phyloP scores from a whole-genome alignment of 345 rosid genomes.

The Raphanus sativus region DNA sequence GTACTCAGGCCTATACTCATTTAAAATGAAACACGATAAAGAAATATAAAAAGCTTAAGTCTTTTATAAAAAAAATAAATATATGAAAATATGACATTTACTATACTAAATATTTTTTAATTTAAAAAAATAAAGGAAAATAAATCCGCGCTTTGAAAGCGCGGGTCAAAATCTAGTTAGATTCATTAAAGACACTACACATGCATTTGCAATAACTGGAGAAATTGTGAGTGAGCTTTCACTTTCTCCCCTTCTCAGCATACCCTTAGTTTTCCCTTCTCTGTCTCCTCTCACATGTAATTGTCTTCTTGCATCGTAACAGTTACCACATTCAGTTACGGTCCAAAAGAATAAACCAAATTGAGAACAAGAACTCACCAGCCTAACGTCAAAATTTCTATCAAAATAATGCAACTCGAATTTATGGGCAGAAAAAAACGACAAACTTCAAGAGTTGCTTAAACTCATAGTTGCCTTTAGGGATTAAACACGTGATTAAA shows the following conservation, averaged over 20 bases:
- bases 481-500: neutral
- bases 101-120: no score
- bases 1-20: no score
- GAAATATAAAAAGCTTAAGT: no score
- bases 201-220: neutral
- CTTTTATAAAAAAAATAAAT: no score
- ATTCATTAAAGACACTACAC: slow-evolving; percentile 18
- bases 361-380: slow-evolving; percentile 1
- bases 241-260: slow-evolving; percentile 16
- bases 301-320: slow-evolving; percentile 16
- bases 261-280: slow-evolving; percentile 1
- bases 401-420: neutral
- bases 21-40: no score
- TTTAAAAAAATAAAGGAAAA: no score
- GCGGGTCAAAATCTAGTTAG: no score
- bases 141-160: no score
- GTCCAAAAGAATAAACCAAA: slow-evolving; percentile 6
- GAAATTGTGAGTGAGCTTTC: slow-evolving; percentile 29
- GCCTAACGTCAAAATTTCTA: neutral
- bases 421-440: neutral
- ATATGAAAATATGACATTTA: no score
- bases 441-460: neutral
- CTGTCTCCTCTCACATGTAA: slow-evolving; percentile 17
- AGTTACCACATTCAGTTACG: neutral
- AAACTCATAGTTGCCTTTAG: neutral